Conservation (phyloP, 257 asterid species). For the Oldenlandia corymbosa region DNA sequence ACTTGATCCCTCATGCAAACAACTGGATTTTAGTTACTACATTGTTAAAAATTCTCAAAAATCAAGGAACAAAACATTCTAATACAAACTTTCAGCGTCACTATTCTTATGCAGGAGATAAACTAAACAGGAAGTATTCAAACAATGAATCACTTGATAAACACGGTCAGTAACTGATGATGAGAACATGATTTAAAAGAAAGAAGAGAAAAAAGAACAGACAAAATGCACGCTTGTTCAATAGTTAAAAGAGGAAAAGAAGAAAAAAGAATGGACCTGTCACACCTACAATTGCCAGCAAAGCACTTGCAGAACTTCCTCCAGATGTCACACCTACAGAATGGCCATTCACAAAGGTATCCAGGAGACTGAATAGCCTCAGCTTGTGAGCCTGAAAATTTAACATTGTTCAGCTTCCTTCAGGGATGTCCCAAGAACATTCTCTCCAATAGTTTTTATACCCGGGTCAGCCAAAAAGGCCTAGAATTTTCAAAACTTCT, state of each 20-base stretch:
- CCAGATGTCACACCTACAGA: slow-evolving; percentile 17
- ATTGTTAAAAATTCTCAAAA: no score
- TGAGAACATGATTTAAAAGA: not conserved
- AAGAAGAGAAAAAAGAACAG: not conserved
- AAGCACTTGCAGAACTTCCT: slow-evolving; percentile 27
- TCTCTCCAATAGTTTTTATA: no score
- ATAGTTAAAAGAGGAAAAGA: not conserved
- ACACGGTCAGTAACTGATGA: not conserved
- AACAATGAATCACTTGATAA: not conserved
- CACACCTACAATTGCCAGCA: slow-evolving; percentile 29
- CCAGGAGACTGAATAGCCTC: slow-evolving; percentile 10
- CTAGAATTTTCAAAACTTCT: slow-evolving; percentile 19
- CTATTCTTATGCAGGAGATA: not conserved
- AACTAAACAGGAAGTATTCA: not conserved
- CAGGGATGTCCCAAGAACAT: slow-evolving; percentile 17
- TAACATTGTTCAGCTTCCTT: slow-evolving; percentile 6
- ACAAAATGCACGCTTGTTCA: not conserved
- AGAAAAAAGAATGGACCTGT: slow-evolving; percentile 41
- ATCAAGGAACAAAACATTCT: not conserved
- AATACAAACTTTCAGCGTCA: not conserved
- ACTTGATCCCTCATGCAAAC: not conserved
- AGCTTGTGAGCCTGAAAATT: no score
- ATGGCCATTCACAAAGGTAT: slow-evolving; percentile 7
- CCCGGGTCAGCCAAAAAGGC: slow-evolving; percentile 25
- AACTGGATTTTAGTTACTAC: not conserved